phyloP scores from a whole-genome alignment of 192 early-diverging fungal species.

The Backusella morwellensis region DNA sequence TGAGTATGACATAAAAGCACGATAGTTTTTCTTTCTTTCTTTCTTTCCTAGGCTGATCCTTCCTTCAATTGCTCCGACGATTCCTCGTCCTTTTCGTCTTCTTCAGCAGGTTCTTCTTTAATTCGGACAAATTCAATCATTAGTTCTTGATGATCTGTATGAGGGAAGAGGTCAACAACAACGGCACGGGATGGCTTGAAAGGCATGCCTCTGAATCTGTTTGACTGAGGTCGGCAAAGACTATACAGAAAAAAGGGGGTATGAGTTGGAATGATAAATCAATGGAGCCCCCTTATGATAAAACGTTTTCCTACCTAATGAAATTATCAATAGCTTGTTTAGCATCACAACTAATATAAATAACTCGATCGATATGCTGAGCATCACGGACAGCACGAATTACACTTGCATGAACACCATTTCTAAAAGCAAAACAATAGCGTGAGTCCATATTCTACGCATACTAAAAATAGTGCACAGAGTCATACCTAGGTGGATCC shows the following conservation, averaged over 20 bases:
- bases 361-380: constrained; percentile 48
- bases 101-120: background rate
- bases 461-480: background rate
- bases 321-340: constrained; percentile 59
- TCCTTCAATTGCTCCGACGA: background rate
- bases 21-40: no score
- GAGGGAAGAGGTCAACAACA: constrained; percentile 77
- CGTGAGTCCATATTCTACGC: background rate
- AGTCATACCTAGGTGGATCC: constrained; percentile 65
- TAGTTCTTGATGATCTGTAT: constrained; percentile 66
- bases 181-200: constrained; percentile 60
- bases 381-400: constrained; percentile 61
- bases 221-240: constrained; percentile 67
- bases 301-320: constrained; percentile 47
- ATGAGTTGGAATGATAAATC: constrained; percentile 10
- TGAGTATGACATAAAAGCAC: background rate
- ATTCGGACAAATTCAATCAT: constrained; percentile 63
- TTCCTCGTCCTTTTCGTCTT: background rate
- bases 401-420: constrained; percentile 58
- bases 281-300: background rate
- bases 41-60: background rate
- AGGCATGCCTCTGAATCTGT: constrained; percentile 52
- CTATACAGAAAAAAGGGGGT: constrained; percentile 35
- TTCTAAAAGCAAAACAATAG: constrained; percentile 18
- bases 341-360: constrained; percentile 73